A percentile compares a stretch with the other conserved stretches of the same genome.
These are phyloP conservation scores for Mycena vulgaris DNA, from an alignment of 768 basidiomycete species.

Conservation along the genomic window DNA sequence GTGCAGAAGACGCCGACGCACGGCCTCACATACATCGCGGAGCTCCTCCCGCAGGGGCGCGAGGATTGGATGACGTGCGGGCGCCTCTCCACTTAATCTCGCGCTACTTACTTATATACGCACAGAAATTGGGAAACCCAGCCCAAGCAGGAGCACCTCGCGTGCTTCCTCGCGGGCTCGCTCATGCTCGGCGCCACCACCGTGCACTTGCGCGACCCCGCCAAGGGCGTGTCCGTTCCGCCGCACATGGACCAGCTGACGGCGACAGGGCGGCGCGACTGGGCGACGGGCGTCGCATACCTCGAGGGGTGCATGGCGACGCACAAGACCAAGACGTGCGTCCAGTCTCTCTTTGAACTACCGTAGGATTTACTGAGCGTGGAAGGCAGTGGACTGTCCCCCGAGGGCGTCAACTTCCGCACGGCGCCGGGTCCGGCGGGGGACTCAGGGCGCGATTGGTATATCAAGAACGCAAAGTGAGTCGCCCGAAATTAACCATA, in stretches of 20 bases:
- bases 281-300: conserved; percentile 74
- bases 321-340: conserved; percentile 74
- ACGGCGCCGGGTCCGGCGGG: conserved; percentile 58
- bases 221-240: conserved; percentile 60
- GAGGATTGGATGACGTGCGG: conserved; percentile 40
- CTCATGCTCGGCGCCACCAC: conserved; percentile 82
- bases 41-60: conserved; percentile 62
- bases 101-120: too few species aligned
- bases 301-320: conserved; percentile 81
- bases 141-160: conserved; percentile 87
- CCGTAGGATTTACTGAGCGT: too few species aligned
- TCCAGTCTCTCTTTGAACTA: too few species aligned
- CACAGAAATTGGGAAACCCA: conserved; percentile 71
- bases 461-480: conserved; percentile 73
- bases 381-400: conserved; percentile 76
- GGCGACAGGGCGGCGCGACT: conserved; percentile 69
- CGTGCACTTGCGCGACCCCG: conserved; percentile 46
- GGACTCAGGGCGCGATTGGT: conserved; percentile 75
- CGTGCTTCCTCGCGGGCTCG: conserved; percentile 85
- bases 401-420: conserved; percentile 81
- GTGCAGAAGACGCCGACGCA: conserved; percentile 64
- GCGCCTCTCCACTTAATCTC: too few species aligned
- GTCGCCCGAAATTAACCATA: too few species aligned
- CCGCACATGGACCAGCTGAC: conserved; percentile 65
- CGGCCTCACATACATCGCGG: conserved; percentile 74